phyloP scores from a whole-genome alignment of 208 protist genomes.

The Hexamita inflata region DNA sequence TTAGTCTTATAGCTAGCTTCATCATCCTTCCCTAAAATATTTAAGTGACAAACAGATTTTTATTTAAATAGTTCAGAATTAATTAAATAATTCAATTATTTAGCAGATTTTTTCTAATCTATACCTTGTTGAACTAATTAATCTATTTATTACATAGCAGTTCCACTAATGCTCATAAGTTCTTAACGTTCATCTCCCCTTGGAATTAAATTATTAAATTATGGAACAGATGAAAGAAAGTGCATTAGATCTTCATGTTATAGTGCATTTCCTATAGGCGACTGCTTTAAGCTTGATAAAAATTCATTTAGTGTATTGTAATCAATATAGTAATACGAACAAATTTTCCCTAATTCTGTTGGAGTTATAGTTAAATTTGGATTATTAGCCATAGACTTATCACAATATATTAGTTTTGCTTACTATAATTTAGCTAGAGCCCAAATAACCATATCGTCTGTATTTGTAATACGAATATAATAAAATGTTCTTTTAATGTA shows the following conservation, averaged over 20 bases:
- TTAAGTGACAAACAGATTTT: too few relatives aligned
- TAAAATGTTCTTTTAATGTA: slow-evolving; percentile 61
- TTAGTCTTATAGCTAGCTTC: background rate
- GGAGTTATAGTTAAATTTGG: slow-evolving; percentile 25
- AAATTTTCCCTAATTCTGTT: slow-evolving; percentile 79
- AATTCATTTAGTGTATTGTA: slow-evolving; percentile 77
- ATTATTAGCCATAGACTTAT: background rate
- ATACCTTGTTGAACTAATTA: background rate
- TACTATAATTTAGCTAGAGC: slow-evolving; percentile 16
- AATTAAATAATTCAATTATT: background rate
- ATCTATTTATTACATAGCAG: background rate
- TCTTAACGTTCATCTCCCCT: slow-evolving; percentile 49
- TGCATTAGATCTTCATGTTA: slow-evolving; percentile 70
- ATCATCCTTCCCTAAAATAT: background rate
- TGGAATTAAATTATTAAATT: slow-evolving; percentile 76
- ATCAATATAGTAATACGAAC: slow-evolving; percentile 87
- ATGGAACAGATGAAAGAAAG: slow-evolving; percentile 64
- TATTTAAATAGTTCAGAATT: background rate
- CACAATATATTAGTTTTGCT: slow-evolving; percentile 28
- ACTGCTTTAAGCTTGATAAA: slow-evolving; percentile 66
- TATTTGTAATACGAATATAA: slow-evolving; percentile 19
- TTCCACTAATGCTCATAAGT: slow-evolving; percentile 44
- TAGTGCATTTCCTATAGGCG: slow-evolving; percentile 41
- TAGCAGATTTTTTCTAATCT: background rate
- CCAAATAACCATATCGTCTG: slow-evolving; percentile 10